Conservation (phyloP, 192 early-diverging fungal genomes). For the Coemansia sp. region DNA sequence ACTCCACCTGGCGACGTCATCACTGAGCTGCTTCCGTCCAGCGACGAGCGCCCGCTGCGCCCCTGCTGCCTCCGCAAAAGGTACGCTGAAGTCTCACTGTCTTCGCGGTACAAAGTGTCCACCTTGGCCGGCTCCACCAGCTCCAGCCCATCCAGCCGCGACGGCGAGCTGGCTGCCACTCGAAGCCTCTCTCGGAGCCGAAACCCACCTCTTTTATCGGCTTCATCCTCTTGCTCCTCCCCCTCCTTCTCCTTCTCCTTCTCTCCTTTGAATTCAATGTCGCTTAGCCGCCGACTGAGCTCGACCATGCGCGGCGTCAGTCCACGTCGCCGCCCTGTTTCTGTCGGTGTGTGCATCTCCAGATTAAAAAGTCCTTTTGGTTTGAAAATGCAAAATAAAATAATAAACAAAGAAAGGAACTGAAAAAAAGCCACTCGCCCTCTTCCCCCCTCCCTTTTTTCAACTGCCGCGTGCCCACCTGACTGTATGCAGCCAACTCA, state of each 20-base stretch:
- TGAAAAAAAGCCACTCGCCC: neutral
- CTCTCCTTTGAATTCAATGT: slow-evolving; percentile 24
- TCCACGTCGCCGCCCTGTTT: slow-evolving; percentile 7
- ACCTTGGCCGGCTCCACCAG: slow-evolving; percentile 51
- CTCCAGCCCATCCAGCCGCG: slow-evolving; percentile 37
- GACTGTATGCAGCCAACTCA: too few relatives aligned
- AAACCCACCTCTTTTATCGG: neutral
- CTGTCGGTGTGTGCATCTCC: too few relatives aligned
- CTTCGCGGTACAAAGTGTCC: slow-evolving; percentile 32
- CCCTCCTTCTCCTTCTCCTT: neutral
- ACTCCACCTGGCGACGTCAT: too few relatives aligned
- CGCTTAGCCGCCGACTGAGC: slow-evolving; percentile 35
- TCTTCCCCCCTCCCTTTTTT: too few relatives aligned
- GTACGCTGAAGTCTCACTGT: slow-evolving; percentile 36
- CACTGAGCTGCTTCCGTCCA: slow-evolving; percentile 5
- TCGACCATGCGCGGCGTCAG: slow-evolving; percentile 48
- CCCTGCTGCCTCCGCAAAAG: slow-evolving; percentile 26
- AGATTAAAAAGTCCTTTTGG: neutral
- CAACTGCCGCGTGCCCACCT: too few relatives aligned
- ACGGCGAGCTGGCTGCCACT: slow-evolving; percentile 34
- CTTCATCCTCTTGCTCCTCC: slow-evolving; percentile 2
- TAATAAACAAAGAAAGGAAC: neutral
- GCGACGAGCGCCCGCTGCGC: neutral
- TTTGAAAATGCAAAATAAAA: neutral
- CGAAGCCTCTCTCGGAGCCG: slow-evolving; percentile 32